Percentiles rank a stretch among this genome's conserved stretches.
phyloP scores from a whole-genome alignment of 2,329 filamentous ascomycete species.

The Cordyceps javanica region DNA sequence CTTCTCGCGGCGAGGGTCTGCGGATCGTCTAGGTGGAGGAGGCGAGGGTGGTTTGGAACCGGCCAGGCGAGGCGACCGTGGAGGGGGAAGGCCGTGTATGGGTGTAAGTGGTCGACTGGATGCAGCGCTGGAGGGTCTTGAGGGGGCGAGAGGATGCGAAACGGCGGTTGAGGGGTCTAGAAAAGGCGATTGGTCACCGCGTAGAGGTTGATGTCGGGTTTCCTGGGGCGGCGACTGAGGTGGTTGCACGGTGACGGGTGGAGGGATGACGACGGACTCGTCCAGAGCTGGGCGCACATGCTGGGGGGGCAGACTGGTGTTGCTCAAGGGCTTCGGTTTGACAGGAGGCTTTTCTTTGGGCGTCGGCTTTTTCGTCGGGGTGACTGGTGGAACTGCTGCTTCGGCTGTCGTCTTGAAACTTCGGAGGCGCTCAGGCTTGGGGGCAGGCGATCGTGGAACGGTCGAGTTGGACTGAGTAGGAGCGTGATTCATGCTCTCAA shows the following conservation, averaged over 20 bases:
- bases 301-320: neutral
- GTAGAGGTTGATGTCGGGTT: conserved; percentile 26
- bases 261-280: conserved; percentile 37
- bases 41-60: conserved; percentile 54
- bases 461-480: conserved; percentile 20
- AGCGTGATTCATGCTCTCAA: conserved; percentile 59
- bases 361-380: conserved; percentile 24
- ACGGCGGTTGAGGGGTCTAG: conserved; percentile 42
- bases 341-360: conserved; percentile 31
- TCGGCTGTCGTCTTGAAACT: conserved; percentile 35
- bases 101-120: conserved; percentile 52
- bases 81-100: conserved; percentile 28
- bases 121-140: conserved; percentile 42
- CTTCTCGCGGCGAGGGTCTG: conserved; percentile 47
- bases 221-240: conserved; percentile 62
- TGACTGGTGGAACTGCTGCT: conserved; percentile 25
- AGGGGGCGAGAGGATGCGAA: conserved; percentile 35
- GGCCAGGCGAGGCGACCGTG: conserved; percentile 40
- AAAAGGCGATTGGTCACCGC: conserved; percentile 38
- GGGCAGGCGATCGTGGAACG: conserved; percentile 31
- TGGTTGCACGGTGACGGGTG: conserved; percentile 62
- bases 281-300: conserved; percentile 21
- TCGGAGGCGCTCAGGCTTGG: conserved; percentile 38
- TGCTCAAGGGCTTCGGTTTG: conserved; percentile 28
- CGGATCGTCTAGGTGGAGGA: conserved; percentile 57